Evolutionary conservation across 495 filamentous ascomycete species (phyloP).

Genomic region (Lindgomyces ingoldianus): DNA sequence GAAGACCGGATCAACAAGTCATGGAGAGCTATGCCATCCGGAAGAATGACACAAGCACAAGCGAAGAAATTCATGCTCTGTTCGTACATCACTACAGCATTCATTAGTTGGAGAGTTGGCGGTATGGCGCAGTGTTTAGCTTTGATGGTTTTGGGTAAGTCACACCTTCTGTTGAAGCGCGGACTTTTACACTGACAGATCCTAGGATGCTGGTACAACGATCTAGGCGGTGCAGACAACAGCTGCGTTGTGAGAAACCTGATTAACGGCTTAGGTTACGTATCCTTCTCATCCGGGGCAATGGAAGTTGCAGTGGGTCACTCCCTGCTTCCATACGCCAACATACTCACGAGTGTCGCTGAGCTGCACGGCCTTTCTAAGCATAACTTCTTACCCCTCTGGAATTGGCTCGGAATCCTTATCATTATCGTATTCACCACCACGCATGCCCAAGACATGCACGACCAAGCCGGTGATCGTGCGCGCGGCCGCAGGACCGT

Average conservation of each 20-base stretch:
- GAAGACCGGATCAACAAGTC: slow-evolving; percentile 52
- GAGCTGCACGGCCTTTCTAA: too few relatives aligned
- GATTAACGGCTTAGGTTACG: background rate
- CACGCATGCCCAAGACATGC: slow-evolving; percentile 56
- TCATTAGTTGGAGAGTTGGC: too few relatives aligned
- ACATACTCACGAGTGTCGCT: too few relatives aligned
- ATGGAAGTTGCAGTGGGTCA: background rate
- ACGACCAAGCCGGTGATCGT: slow-evolving; percentile 53
- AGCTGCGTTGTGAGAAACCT: background rate
- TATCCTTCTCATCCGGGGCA: background rate
- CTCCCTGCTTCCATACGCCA: too few relatives aligned
- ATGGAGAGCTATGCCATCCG: slow-evolving; percentile 55
- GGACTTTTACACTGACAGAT: too few relatives aligned
- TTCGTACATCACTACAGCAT: too few relatives aligned
- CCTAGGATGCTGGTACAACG: background rate
- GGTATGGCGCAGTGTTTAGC: too few relatives aligned
- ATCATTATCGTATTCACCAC: too few relatives aligned
- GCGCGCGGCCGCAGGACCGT: slow-evolving; percentile 47
- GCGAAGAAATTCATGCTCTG: slow-evolving; percentile 38
- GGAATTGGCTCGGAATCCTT: too few relatives aligned
- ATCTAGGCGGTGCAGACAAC: background rate
- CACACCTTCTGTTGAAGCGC: too few relatives aligned
- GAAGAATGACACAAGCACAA: slow-evolving; percentile 46
- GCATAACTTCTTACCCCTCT: too few relatives aligned
- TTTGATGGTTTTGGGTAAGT: too few relatives aligned